Base-by-base conservation (phyloP, 2,329 filamentous ascomycete species). In the Madurella fahalii region DNA sequence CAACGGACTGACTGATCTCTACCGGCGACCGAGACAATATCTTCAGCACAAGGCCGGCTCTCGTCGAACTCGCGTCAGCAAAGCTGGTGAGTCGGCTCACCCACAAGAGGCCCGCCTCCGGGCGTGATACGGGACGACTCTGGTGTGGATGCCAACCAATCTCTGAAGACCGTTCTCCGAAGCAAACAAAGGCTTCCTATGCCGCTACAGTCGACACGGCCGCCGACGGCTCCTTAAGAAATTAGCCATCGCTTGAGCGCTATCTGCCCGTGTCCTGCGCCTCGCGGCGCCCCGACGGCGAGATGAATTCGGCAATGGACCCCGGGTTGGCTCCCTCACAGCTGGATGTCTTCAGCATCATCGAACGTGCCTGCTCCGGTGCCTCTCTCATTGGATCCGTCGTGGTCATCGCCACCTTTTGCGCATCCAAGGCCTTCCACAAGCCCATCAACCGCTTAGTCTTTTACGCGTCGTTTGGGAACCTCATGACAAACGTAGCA, bases 361-460 rank as follows among this genome's bases (percentile, higher is more conserved):
- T 87, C 46, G 87, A 90, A 69, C 79, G 89, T 47, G 73, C 80
- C 15, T 83, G 84, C 65, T 92, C 89, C 0, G 77, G 84, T 8
- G 70, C 92, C 42, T 93, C 89, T 1, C 69, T 94, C 0, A 49
- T 86, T 1, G 89, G 87, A 53, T 88, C 85, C 42, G 62, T 85
- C 32, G 83, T 92, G 67, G 87, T 91, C 64, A 83, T 93, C 51
- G 63, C 75, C 52, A 91, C 87, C 2, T 94, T 92, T 65, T 71
- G 81, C 31, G 69, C 71, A n/a, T 89, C 85, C 32, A 78, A 77
- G 15, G 78, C 79, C 5, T 94, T 94, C 67, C 87, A 88, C 64
- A 93, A 91, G 66, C 87, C 89, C n/a, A 91, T 94, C 72, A 94
- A 94, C 66, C 80, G 90, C 16, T 77, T 95, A 0, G 85, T 93